A percentile compares a stretch with the other conserved stretches of the same genome.
phyloP scores from a whole-genome alignment of 2,329 filamentous ascomycete species.

The Didymosphaeria variabile region DNA sequence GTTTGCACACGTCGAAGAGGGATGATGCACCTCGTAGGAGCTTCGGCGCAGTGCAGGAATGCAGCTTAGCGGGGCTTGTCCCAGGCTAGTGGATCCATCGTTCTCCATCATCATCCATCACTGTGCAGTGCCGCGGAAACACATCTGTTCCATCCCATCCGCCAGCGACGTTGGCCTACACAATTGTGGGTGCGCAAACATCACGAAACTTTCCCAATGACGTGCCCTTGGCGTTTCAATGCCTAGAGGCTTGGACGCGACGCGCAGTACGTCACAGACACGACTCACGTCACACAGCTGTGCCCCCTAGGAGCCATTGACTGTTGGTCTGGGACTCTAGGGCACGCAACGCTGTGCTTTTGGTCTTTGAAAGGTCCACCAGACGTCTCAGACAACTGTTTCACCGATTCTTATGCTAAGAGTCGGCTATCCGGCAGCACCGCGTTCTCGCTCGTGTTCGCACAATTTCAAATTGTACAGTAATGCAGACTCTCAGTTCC shows the following conservation, averaged over 20 bases:
- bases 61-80: constrained; percentile 12
- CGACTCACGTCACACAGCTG: not conserved
- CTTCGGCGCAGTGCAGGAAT: constrained; percentile 4
- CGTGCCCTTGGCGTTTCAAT: not conserved
- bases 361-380: not conserved
- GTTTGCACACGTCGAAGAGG: constrained; percentile 3
- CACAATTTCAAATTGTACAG: not conserved
- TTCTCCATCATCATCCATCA: not conserved
- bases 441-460: not conserved
- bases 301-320: not conserved
- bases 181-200: not conserved
- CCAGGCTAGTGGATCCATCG: constrained; percentile 9
- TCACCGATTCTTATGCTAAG: not conserved
- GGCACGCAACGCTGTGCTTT: not conserved
- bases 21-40: constrained; percentile 7
- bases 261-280: constrained; percentile 3
- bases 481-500: not conserved
- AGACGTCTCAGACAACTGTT: not conserved
- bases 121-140: constrained; percentile 1
- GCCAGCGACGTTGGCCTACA: not conserved
- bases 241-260: not conserved
- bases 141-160: not conserved
- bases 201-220: not conserved
- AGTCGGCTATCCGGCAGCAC: not conserved
- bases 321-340: not conserved